phyloP scores from a whole-genome alignment of 2,329 filamentous ascomycete species.

The Xylariaceae sp. region DNA sequence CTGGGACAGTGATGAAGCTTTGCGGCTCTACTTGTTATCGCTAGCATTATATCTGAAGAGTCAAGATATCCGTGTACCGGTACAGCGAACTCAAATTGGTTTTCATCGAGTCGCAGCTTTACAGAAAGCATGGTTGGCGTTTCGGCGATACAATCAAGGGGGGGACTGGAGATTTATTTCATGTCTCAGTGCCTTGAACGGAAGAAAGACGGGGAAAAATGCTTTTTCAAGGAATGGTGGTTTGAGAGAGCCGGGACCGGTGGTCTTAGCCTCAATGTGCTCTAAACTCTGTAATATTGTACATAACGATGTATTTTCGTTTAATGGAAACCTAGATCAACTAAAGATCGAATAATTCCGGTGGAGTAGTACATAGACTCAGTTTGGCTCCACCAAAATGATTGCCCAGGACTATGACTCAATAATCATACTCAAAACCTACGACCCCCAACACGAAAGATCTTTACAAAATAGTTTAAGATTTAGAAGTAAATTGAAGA shows the following conservation, averaged over 20 bases:
- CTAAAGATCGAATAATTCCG: not conserved
- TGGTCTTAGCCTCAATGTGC: conserved; percentile 13
- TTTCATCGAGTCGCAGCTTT: conserved; percentile 20
- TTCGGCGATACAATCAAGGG: conserved; percentile 25
- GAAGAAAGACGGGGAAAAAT: conserved; percentile 21
- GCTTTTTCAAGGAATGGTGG: conserved; percentile 17
- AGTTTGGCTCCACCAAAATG: no score
- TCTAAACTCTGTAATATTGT: conserved; percentile 26
- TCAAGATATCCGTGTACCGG: not conserved
- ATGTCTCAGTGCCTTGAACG: no score
- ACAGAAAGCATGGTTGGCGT: conserved; percentile 29
- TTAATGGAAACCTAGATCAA: conserved; percentile 17
- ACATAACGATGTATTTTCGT: conserved; percentile 25
- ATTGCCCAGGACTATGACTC: no score
- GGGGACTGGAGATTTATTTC: no score
- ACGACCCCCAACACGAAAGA: no score
- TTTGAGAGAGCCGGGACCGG: conserved; percentile 7
- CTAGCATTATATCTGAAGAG: no score
- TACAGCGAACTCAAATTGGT: not conserved
- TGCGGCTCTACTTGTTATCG: no score
- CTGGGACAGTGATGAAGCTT: not conserved
- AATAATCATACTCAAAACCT: no score
- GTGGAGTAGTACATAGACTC: no score
- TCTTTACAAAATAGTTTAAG: no score
- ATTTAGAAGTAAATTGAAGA: no score